phyloP scores from a whole-genome alignment of 768 basidiomycete genomes.

The Trametes cinnabarina region DNA sequence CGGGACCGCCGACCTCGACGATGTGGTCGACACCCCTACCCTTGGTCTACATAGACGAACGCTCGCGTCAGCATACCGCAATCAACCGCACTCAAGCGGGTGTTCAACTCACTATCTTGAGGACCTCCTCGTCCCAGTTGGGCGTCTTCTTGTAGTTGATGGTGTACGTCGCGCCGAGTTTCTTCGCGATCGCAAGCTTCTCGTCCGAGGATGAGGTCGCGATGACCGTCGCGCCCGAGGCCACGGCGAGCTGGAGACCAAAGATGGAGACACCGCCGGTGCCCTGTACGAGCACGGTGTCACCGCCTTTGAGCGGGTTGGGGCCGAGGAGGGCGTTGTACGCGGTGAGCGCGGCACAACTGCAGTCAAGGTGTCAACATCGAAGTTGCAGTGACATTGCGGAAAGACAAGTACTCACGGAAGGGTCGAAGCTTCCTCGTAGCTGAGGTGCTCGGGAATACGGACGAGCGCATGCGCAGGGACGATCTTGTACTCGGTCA shows the following conservation, averaged over 20 bases:
- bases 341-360: constrained; percentile 61
- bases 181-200: constrained; percentile 52
- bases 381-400: neutral
- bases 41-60: constrained; percentile 23
- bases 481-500: constrained; percentile 34
- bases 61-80: neutral
- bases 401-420: constrained; percentile 38
- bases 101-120: constrained; percentile 39
- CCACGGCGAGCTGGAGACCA: constrained; percentile 58
- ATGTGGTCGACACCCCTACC: constrained; percentile 37
- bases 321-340: constrained; percentile 57
- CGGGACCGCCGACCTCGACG: constrained; percentile 53
- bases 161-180: constrained; percentile 50
- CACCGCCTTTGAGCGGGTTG: constrained; percentile 53
- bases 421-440: constrained; percentile 63
- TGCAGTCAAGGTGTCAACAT: constrained; percentile 19
- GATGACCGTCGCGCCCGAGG: constrained; percentile 62
- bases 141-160: constrained; percentile 63
- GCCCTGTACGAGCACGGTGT: constrained; percentile 54
- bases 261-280: constrained; percentile 60
- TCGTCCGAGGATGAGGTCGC: constrained; percentile 65
- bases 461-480: constrained; percentile 39
- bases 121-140: constrained; percentile 57
- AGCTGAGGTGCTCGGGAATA: constrained; percentile 56
- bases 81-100: neutral